These are phyloP conservation scores for Breviolum minutum DNA, from an alignment of 73 alveolate genomes.

Conservation along the genomic window DNA sequence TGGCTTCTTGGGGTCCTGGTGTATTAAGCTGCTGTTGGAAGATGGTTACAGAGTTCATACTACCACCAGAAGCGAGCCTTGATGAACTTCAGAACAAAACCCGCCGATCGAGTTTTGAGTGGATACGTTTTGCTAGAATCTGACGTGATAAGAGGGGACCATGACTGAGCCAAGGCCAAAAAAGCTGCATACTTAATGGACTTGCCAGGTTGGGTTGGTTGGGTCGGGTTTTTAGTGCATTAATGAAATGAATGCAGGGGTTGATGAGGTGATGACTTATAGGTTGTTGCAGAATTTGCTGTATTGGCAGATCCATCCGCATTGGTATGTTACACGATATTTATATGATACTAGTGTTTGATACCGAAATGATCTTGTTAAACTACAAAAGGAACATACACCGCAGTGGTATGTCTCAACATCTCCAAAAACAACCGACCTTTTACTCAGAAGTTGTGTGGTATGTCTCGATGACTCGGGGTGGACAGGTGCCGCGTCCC, in stretches of 20 bases:
- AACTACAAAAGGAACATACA: too few species aligned
- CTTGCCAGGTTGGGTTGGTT: constrained; percentile 20
- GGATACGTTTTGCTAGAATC: not conserved
- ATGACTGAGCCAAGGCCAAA: not conserved
- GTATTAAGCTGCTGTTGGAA: constrained; percentile 71
- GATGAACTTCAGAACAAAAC: not conserved
- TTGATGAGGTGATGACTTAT: too few species aligned
- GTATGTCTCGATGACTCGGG: not conserved
- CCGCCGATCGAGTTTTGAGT: not conserved
- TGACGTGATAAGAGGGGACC: not conserved
- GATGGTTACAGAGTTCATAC: constrained; percentile 56
- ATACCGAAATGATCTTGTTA: not conserved
- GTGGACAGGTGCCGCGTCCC: constrained; percentile 24
- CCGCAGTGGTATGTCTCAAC: too few species aligned
- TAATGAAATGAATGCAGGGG: too few species aligned
- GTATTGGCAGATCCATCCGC: too few species aligned
- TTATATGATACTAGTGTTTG: not conserved
- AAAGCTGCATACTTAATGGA: constrained; percentile 40
- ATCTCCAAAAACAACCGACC: not conserved
- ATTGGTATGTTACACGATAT: too few species aligned
- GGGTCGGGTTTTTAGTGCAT: not conserved
- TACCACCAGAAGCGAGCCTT: constrained; percentile 43
- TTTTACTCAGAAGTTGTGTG: too few species aligned
- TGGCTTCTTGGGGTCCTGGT: constrained; percentile 93
- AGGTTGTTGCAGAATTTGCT: too few species aligned